Conservation (phyloP, 2,329 filamentous ascomycete genomes). For the Aspergillus spinulosporus region DNA sequence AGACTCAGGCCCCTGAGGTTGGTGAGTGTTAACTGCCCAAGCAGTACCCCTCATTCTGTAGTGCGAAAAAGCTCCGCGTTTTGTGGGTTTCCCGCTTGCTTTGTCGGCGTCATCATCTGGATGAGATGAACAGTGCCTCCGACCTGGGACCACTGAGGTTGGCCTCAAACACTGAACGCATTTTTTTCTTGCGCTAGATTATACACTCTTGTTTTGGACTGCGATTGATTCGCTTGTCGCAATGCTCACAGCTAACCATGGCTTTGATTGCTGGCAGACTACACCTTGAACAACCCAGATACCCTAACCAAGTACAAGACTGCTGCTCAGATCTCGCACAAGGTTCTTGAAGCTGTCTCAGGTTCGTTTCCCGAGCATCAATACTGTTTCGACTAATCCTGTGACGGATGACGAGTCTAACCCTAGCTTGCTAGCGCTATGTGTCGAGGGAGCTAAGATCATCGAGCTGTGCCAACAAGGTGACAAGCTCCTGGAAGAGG, state of each 20-base stretch:
- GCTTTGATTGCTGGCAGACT: slow-evolving; percentile 58
- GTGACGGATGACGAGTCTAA: slow-evolving; percentile 23
- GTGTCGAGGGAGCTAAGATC: slow-evolving; percentile 86
- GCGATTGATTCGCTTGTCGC: slow-evolving; percentile 4
- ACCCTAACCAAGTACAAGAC: slow-evolving; percentile 99
- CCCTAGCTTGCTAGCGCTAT: slow-evolving; percentile 53
- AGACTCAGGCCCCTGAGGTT: slow-evolving; percentile 36
- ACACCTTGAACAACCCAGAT: slow-evolving; percentile 86
- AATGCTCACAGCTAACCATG: slow-evolving; percentile 21
- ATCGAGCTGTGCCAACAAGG: slow-evolving; percentile 93
- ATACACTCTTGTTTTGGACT: not conserved
- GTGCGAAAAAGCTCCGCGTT: slow-evolving; percentile 34
- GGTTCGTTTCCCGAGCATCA: slow-evolving; percentile 43
- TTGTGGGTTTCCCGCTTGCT: slow-evolving; percentile 34
- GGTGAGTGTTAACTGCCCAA: slow-evolving; percentile 35
- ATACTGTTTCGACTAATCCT: not conserved
- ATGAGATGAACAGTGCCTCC: slow-evolving; percentile 2
- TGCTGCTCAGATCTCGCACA: slow-evolving; percentile 90
- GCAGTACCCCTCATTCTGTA: slow-evolving; percentile 22
- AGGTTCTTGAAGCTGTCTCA: slow-evolving; percentile 82
- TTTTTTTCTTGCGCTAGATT: not conserved
- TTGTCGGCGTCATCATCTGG: slow-evolving; percentile 15
- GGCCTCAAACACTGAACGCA: not conserved
- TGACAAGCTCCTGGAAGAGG: slow-evolving; percentile 91
- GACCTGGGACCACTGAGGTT: slow-evolving; percentile 4